These are phyloP conservation scores for Alloascoidea hylecoeti DNA, from an alignment of 805 yeast species.

Conservation along the genomic window DNA sequence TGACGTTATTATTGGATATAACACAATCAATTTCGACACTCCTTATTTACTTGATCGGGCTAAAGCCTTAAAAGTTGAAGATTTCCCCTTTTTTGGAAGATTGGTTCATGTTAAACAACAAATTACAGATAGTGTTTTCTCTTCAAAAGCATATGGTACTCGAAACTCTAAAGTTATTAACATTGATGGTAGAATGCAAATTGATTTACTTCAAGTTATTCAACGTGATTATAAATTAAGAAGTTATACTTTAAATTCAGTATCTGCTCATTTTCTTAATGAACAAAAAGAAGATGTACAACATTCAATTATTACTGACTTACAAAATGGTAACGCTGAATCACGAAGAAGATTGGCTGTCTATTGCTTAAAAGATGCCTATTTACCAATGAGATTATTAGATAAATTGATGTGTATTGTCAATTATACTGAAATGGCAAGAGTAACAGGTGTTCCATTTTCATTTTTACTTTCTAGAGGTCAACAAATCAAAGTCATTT, in stretches of 20 bases:
- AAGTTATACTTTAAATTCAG: constrained; percentile 90
- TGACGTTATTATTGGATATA: constrained; percentile 93
- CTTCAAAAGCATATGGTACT: constrained; percentile 94
- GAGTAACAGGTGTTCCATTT: constrained; percentile 98
- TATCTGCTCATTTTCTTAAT: constrained; percentile 81
- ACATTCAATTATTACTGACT: constrained; percentile 87
- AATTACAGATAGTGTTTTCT: constrained; percentile 66
- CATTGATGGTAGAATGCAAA: constrained; percentile 91
- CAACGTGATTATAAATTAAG: constrained; percentile 93
- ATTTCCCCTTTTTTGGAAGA: constrained; percentile 84
- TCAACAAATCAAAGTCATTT: constrained; percentile 94
- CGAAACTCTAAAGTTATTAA: constrained; percentile 85
- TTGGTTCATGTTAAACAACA: constrained; percentile 56
- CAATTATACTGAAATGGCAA: constrained; percentile 97
- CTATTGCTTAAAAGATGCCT: constrained; percentile 94
- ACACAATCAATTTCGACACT: constrained; percentile 86
- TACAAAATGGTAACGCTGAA: constrained; percentile 86
- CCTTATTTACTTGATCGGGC: constrained; percentile 91
- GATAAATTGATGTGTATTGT: constrained; percentile 94
- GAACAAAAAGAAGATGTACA: constrained; percentile 98
- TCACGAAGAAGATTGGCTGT: constrained; percentile 93
- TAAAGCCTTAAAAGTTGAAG: constrained; percentile 42
- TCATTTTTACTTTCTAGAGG: constrained; percentile 83
- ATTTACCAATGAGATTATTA: constrained; percentile 71
- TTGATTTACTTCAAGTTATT: constrained; percentile 82